Conservation (phyloP, 768 basidiomycete species). For the Lentinula boryana region DNA sequence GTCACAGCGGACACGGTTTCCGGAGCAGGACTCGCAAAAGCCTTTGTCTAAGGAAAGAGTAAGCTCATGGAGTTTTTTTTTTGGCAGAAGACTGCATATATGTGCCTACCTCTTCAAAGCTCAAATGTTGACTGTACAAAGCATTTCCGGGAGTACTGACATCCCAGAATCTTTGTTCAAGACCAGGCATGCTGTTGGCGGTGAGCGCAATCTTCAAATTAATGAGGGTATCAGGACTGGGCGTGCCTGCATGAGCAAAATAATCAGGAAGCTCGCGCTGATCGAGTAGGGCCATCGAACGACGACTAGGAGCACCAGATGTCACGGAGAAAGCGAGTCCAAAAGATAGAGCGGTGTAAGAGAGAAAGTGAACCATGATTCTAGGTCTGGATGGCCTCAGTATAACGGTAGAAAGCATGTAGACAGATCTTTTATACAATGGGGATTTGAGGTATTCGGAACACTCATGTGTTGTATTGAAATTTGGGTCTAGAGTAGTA, state of each 20-base stretch:
- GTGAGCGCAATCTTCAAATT: slow-evolving; percentile 30
- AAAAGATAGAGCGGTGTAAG: not conserved
- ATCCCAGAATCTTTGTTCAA: slow-evolving; percentile 27
- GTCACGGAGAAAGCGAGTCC: not conserved
- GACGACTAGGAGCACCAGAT: not conserved
- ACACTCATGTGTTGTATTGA: too few species aligned
- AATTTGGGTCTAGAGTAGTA: too few species aligned
- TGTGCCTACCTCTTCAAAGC: slow-evolving; percentile 26
- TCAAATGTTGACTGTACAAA: slow-evolving; percentile 29
- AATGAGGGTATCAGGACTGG: slow-evolving; percentile 22
- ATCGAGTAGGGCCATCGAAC: slow-evolving; percentile 20
- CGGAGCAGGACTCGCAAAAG: slow-evolving; percentile 10
- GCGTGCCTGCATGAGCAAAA: slow-evolving; percentile 23
- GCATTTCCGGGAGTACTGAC: slow-evolving; percentile 30
- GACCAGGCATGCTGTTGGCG: slow-evolving; percentile 25
- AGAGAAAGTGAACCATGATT: slow-evolving; percentile 2
- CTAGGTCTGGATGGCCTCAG: not conserved
- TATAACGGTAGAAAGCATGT: not conserved
- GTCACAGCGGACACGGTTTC: slow-evolving; percentile 23
- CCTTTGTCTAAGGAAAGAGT: slow-evolving; percentile 10
- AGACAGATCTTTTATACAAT: not conserved
- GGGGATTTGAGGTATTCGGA: not conserved
- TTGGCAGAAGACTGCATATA: not conserved
- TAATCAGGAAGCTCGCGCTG: slow-evolving; percentile 17
- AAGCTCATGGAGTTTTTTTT: too few species aligned